Base-by-base conservation (phyloP, 371 early-diverging fungal genomes). In the Rhizopus stolonifer region DNA sequence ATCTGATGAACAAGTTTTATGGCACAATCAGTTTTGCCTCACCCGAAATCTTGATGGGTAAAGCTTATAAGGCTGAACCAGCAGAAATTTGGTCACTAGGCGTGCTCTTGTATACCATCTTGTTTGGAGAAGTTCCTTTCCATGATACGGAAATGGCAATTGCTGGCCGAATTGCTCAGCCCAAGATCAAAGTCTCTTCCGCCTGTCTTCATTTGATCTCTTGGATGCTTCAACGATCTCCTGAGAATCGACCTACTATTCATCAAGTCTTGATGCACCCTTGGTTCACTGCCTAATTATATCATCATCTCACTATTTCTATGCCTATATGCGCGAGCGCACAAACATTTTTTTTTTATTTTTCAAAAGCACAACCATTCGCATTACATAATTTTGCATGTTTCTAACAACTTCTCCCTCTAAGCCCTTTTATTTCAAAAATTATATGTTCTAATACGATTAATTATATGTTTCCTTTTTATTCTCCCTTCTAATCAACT, bases 81-180 rank as follows among this genome's bases (percentile, higher is more conserved):
- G 86, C 87, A 14, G 94, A 93, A 50, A 74, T 92, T 18, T 93
- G 92, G 92, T 79, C 89, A 0, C 60, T 91, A 4, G 93, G 93
- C 18, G 78, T 87, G 40, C 70, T 88, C 33, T 70, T 92, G 29
- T 91, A 87, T 76, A 89, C 83, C 0, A 82, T 91, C 46, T 72
- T 85, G 23, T 81, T 77, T 56, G 92, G 92, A 8, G 86, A 85
- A 56, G 84, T 81, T 0, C 90, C 92, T 0, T 91, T 91, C 69
- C 69, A 72, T 26, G 72, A 81, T 39, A 71, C 76, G 8, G 43
- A 61, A 61, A 82, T 61, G 63, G 84, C 68, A 26, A 65, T 71
- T 49, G 64, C 72, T 22, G 79, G 61, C 54, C 61, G 67, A 22
- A 67, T 65, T 61, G 63, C 63, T 58, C 71, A 65, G 29, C 74